These are phyloP conservation scores for Verticillium zaregamsianum DNA, from an alignment of 2,329 filamentous ascomycete genomes.

Conservation along the genomic window DNA sequence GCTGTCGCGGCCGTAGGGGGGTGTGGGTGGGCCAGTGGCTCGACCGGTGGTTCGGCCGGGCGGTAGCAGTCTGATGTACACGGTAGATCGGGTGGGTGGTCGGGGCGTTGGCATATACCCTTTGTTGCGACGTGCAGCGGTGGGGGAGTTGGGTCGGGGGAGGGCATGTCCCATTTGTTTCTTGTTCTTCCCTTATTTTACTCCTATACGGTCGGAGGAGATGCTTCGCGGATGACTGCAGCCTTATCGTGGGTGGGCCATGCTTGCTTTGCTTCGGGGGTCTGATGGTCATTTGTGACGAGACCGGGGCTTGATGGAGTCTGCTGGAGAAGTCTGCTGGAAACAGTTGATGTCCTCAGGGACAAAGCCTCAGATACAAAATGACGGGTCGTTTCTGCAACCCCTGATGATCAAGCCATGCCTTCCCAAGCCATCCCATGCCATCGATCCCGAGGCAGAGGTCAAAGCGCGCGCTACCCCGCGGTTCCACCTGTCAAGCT, in stretches of 20 bases:
- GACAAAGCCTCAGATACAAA: too few relatives aligned
- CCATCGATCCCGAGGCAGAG: not conserved
- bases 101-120: not conserved
- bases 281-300: not conserved
- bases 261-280: not conserved
- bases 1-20: not conserved
- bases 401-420: not conserved
- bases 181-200: not conserved
- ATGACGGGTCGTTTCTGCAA: too few relatives aligned
- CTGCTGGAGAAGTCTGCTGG: too few relatives aligned
- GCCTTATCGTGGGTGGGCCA: not conserved
- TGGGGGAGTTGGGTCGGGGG: not conserved
- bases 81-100: not conserved
- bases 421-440: not conserved
- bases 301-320: too few relatives aligned
- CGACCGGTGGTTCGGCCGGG: too few relatives aligned
- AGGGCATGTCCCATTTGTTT: not conserved
- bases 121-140: not conserved
- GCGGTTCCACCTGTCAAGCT: not conserved
- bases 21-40: too few relatives aligned
- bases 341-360: too few relatives aligned
- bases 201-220: too few relatives aligned
- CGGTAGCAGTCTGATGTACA: not conserved
- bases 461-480: not conserved
- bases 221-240: too few relatives aligned